Evolutionary conservation across 2,329 filamentous ascomycete species (phyloP).

Genomic region (Alternaria conjuncta): DNA sequence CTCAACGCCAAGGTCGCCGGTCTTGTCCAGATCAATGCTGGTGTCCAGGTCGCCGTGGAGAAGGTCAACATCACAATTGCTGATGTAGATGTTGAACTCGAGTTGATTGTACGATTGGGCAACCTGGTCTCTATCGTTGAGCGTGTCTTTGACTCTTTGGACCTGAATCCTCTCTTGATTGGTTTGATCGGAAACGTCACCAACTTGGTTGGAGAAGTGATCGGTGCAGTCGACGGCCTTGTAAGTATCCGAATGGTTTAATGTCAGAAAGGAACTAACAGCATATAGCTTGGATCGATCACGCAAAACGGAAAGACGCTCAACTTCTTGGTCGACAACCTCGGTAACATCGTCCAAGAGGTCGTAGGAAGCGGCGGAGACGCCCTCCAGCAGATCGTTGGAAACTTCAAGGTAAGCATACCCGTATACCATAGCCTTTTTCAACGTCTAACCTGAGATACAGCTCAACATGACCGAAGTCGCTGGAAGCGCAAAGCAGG

Average conservation of each 20-base stretch:
- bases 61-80: constrained; percentile 67
- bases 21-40: constrained; percentile 61
- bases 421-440: not conserved
- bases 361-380: constrained; percentile 57
- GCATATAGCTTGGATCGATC: constrained; percentile 58
- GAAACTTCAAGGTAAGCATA: constrained; percentile 56
- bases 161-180: constrained; percentile 67
- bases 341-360: constrained; percentile 69
- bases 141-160: constrained; percentile 64
- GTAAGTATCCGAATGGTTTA: constrained; percentile 10
- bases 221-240: constrained; percentile 65
- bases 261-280: not conserved
- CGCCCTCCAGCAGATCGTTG: constrained; percentile 61
- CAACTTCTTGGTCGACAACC: constrained; percentile 65
- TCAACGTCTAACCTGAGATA: too few relatives aligned
- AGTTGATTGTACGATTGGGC: constrained; percentile 65
- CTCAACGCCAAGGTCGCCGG: constrained; percentile 66
- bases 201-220: constrained; percentile 59
- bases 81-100: constrained; percentile 65
- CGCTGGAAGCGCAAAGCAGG: constrained; percentile 39
- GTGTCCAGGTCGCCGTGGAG: constrained; percentile 54
- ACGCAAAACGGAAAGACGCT: constrained; percentile 62
- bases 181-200: constrained; percentile 62
- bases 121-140: constrained; percentile 68
- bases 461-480: constrained; percentile 64